Evolutionary conservation across 1,139 yeast species (phyloP).

Genomic region (Zygosaccharomyces sapae): DNA sequence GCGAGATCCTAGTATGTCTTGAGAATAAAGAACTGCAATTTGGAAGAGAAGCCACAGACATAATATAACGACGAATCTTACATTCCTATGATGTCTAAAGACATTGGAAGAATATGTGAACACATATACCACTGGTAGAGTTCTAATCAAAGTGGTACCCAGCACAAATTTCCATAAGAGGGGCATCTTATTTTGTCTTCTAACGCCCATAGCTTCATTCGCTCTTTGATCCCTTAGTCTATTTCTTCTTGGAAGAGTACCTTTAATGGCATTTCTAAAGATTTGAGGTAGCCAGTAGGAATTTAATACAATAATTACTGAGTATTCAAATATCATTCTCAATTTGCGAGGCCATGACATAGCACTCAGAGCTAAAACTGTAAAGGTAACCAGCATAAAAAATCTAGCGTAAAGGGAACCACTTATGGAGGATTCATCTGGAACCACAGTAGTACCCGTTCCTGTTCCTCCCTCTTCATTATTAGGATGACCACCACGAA

Average conservation of each 20-base stretch:
- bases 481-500: conserved; percentile 22
- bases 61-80: conserved; percentile 44
- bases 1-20: conserved; percentile 68
- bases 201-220: conserved; percentile 15
- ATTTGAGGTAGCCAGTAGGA: conserved; percentile 93
- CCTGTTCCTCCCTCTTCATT: conserved; percentile 18
- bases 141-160: conserved; percentile 60
- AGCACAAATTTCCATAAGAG: conserved; percentile 49
- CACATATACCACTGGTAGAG: conserved; percentile 63
- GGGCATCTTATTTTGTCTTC: conserved; percentile 29
- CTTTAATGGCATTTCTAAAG: conserved; percentile 60
- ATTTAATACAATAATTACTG: conserved; percentile 49
- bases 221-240: conserved; percentile 17
- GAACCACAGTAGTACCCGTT: conserved; percentile 22
- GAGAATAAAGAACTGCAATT: conserved; percentile 52
- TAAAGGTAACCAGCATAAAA: conserved; percentile 52
- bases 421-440: conserved; percentile 55
- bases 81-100: conserved; percentile 58
- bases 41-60: conserved; percentile 56
- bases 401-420: conserved; percentile 61
- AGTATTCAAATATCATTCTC: conserved; percentile 56
- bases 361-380: conserved; percentile 56
- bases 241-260: conserved; percentile 29
- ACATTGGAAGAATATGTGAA: conserved; percentile 44
- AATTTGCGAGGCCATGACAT: conserved; percentile 59